Evolutionary conservation across 2,329 filamentous ascomycete species (phyloP), one percentile per base, ranked within the genome.

Genomic region (Ophiostoma perfectum): DNA sequence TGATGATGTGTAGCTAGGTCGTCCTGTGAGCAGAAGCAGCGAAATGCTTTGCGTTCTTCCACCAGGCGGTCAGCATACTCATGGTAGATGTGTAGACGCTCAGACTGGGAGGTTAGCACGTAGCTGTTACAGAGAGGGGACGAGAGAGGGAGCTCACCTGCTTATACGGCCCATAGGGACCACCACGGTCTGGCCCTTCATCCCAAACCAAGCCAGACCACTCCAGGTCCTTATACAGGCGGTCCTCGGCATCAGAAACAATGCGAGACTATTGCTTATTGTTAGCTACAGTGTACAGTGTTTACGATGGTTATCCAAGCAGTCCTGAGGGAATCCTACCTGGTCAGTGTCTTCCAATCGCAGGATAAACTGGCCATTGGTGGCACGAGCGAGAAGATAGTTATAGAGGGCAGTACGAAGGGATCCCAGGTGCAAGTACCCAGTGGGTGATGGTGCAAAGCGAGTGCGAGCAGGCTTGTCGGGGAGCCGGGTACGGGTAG

Each of bases 301-400:
- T n/a, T 16, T 9, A 27, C 3, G 16, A 7, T 60, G 8, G 18
- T 12, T 4, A 39, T 38, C 5, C 9, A 16, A 38, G 42, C 6
- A 6, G 11, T 44, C 6, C 42, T 8, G 42, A 44, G 11, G 27
- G 18, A 52, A 8, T 27, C 45, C 41, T 78, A 93, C 91, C 83
- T 92, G 91, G 78, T 98, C 95, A 4, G 95, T 99, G 77, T 99
- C 95, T 80, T 99, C 95, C 71, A 99, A 88, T 9, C 95, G 88
- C 65, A 99, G 80, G 11, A 99, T 79, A 74, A 99, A 99, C 76
- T 96, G 90, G 6, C 95, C 95, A 4, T 90, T 89, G 0, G 95
- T 97, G 2, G 90, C 87, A 74, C 89, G 91, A 0, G 95, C 93
- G n/a, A 96, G 83, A 4, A 99, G 81, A 73, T 94, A 97, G 75